Evolutionary conservation across 768 basidiomycete species (phyloP), one percentile per base, ranked within the genome.

Genomic region (Dacryopinax primogenitus): DNA sequence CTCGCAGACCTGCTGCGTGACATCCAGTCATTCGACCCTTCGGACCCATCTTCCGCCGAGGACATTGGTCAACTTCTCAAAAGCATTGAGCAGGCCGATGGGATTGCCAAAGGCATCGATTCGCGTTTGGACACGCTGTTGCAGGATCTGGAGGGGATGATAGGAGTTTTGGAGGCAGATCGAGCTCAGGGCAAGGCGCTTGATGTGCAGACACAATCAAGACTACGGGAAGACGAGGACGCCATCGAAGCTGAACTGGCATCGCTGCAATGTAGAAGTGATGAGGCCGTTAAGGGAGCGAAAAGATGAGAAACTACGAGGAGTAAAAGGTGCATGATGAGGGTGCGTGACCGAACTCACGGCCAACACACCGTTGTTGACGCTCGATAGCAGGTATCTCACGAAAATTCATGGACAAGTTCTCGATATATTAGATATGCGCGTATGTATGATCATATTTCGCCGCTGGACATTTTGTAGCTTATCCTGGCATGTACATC

Each of bases 41-140:
- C 51, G 30, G 51, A 58, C 51, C 51, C 51, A 3, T 58, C 51
- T 58, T 58, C 51, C 51, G 11, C 51, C 26, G 26, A 58, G 51
- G 26, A 58, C 51, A 18, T 58, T 30, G 51, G 51, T 18, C 51
- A 58, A 30, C 51, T 58, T 4, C 21, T 58, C 26, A 58, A 32
- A 30, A 58, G 51, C 51, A 11, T 58, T 30, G 51, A 58, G 21
- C 51, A 58, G 21, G 51, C 51, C 11, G 51, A 58, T 30, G 51
- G 51, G 51, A 58, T 58, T 30, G 51, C 51, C 11, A 26, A 58
- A 30, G 51, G 51, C 2, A 21, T 58, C 4, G 51, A 58, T 30
- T 58, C 51, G 26, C 51, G 51, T 13, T 30, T 58, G 13, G 51
- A 58, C 51, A 58, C 51, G 51, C 32, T 58, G 51, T 30, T 58